A percentile compares a stretch with the other conserved stretches of the same genome.
These are phyloP conservation scores for Trichoderma asperellum DNA, from an alignment of 2,329 filamentous ascomycete species.

Conservation along the genomic window DNA sequence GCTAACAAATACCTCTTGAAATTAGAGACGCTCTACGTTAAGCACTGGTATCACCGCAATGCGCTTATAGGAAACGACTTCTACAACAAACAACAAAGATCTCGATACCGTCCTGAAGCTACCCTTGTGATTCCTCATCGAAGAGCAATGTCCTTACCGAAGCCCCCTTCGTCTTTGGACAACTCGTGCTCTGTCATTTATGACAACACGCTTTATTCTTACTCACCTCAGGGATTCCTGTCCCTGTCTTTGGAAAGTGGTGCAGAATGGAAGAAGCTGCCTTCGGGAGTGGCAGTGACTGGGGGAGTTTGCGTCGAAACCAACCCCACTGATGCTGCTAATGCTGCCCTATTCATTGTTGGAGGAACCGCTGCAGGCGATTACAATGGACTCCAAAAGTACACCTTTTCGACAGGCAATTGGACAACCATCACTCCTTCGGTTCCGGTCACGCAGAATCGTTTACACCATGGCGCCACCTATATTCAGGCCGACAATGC, in stretches of 20 bases:
- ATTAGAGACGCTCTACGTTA: background rate
- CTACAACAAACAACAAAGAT: background rate
- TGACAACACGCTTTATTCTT: slow-evolving; percentile 83
- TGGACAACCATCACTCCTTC: slow-evolving; percentile 54
- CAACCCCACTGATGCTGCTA: slow-evolving; percentile 59
- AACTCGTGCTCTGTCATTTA: slow-evolving; percentile 81
- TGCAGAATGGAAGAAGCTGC: slow-evolving; percentile 70
- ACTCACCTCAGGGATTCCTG: slow-evolving; percentile 74
- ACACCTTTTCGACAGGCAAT: slow-evolving; percentile 56
- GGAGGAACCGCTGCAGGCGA: slow-evolving; percentile 66
- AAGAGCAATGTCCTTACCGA: slow-evolving; percentile 68
- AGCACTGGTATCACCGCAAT: slow-evolving; percentile 32
- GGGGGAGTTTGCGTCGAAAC: slow-evolving; percentile 79
- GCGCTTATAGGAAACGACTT: slow-evolving; percentile 28
- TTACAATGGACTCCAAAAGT: slow-evolving; percentile 78
- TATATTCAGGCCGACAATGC: slow-evolving; percentile 72
- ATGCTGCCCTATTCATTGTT: slow-evolving; percentile 75
- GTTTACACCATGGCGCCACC: slow-evolving; percentile 73
- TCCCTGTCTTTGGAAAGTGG: slow-evolving; percentile 70
- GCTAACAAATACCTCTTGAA: background rate
- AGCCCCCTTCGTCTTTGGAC: slow-evolving; percentile 70
- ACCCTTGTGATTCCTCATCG: background rate
- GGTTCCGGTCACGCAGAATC: slow-evolving; percentile 64
- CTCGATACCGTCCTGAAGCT: slow-evolving; percentile 10
- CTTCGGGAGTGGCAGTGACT: slow-evolving; percentile 69